Evolutionary conservation across 306 rosid genomes (phyloP), one percentile per base, ranked within the genome.

Genomic region (Luffa aegyptiaca): DNA sequence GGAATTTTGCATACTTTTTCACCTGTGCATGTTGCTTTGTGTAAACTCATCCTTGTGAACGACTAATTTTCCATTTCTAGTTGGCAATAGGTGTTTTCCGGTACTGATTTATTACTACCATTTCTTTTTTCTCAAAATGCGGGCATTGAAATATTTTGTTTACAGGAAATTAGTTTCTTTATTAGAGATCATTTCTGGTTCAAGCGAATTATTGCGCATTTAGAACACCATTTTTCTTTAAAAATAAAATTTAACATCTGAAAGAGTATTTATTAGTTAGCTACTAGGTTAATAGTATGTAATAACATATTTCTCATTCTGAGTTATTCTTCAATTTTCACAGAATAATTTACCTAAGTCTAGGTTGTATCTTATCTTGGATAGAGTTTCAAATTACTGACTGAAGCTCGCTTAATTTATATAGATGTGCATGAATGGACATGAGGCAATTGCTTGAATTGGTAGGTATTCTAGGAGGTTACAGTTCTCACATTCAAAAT

Each of bases 401-500:
- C 37, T n/a, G 56, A 69, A 69, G 18, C 33, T 41, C 36, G 10
- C 75, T n/a, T 37, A 44, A 69, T 17, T 26, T 1, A 10, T 69
- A 20, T 44, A 44, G 17, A 20, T 45, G 76, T 46, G 18, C 37
- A 44, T 44, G 57, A 11, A 48, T 72, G 77, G 35, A 48, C 9
- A 12, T 72, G 10, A 48, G 5, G 14, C 57, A 71, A 44, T 72
- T 42, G 37, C 61, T 49, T 73, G 3, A 73, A 33, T 31, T 35
- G 44, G 78, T 31, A 48, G 31, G 16, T 49, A 73, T 48, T 73
- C 20, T 73, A 13, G 44, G 78, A 33, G 61, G 20, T 49, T 31
- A 49, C 77, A 71, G 77, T 46, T 26, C 46, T 71, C 57, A 73
- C 45, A 31, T 49, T 73, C 61, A 73, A 73, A 73, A 8, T 48